phyloP scores from a whole-genome alignment of 495 filamentous ascomycete species.

The Podospora sp. region DNA sequence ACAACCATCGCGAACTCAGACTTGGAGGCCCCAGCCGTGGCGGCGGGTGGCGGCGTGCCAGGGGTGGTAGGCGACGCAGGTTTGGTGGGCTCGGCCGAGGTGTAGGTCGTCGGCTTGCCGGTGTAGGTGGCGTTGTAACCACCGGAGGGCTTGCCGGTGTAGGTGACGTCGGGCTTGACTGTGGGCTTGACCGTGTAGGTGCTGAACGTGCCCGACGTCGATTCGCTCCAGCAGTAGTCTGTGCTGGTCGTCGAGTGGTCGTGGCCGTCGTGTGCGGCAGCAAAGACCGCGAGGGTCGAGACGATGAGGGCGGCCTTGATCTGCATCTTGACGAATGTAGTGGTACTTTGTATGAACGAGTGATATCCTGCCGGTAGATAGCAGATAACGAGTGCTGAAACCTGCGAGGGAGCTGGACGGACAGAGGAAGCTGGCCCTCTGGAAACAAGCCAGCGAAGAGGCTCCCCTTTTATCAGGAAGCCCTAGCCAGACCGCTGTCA shows the following conservation, averaged over 20 bases:
- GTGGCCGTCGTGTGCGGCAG: slow-evolving; percentile 18
- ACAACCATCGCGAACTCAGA: slow-evolving; percentile 26
- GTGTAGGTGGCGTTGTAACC: slow-evolving; percentile 46
- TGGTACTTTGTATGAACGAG: background rate
- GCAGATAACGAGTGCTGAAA: background rate
- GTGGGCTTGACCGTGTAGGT: slow-evolving; percentile 41
- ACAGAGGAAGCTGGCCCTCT: background rate
- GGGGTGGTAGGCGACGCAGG: background rate
- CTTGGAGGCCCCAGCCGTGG: slow-evolving; percentile 2
- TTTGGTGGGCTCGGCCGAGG: slow-evolving; percentile 7
- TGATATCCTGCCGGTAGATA: background rate
- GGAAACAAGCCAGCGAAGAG: background rate
- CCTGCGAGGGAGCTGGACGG: background rate
- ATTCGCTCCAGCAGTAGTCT: slow-evolving; percentile 37
- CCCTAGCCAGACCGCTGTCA: background rate
- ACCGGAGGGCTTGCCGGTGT: slow-evolving; percentile 27
- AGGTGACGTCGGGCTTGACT: slow-evolving; percentile 32
- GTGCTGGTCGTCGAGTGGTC: slow-evolving; percentile 45
- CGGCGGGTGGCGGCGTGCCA: background rate
- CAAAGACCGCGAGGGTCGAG: slow-evolving; percentile 28
- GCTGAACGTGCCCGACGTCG: slow-evolving; percentile 21
- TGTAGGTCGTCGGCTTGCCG: slow-evolving; percentile 44
- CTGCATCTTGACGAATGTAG: slow-evolving; percentile 32
- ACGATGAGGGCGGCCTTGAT: slow-evolving; percentile 31
- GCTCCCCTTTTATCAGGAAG: background rate